Percentiles rank a stretch among this genome's conserved stretches.
These are phyloP conservation scores for Lactifluus pinguis DNA, from an alignment of 768 basidiomycete genomes.

Conservation along the genomic window DNA sequence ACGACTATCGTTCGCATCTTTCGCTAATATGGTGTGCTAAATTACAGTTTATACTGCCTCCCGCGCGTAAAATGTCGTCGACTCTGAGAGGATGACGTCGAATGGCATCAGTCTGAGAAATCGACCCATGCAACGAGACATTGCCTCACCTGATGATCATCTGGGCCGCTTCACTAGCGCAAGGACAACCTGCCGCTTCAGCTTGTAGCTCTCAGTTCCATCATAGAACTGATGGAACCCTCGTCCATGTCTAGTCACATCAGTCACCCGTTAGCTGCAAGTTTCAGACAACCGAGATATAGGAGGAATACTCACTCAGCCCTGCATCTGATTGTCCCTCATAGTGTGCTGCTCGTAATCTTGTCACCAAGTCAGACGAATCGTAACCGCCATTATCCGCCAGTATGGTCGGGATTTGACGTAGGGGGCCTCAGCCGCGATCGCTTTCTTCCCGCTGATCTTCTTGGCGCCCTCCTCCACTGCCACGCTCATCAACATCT, in stretches of 20 bases:
- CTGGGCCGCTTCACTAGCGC: slow-evolving; percentile 93
- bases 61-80: slow-evolving; percentile 85
- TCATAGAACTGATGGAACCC: slow-evolving; percentile 84
- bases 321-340: slow-evolving; percentile 83
- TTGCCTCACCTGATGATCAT: slow-evolving; percentile 84
- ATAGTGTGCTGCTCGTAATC: slow-evolving; percentile 87
- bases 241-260: slow-evolving; percentile 69
- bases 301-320: slow-evolving; percentile 48
- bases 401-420: slow-evolving; percentile 93
- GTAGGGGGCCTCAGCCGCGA: slow-evolving; percentile 86
- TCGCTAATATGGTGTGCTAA: not conserved
- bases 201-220: slow-evolving; percentile 86
- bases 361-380: slow-evolving; percentile 89
- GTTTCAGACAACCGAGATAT: not conserved
- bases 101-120: not conserved
- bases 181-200: slow-evolving; percentile 90
- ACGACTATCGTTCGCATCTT: not conserved
- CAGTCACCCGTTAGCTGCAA: not conserved
- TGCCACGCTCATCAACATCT: slow-evolving; percentile 95
- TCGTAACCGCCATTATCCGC: slow-evolving; percentile 98
- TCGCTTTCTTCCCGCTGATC: slow-evolving; percentile 89
- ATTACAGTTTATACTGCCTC: slow-evolving; percentile 51
- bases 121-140: not conserved
- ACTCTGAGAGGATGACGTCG: slow-evolving; percentile 43
- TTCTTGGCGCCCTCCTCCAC: slow-evolving; percentile 82